Evolutionary conservation across 2,329 filamentous ascomycete genomes (phyloP), one percentile per base, ranked within the genome.

Genomic region (Kalaharituber pfeilii): DNA sequence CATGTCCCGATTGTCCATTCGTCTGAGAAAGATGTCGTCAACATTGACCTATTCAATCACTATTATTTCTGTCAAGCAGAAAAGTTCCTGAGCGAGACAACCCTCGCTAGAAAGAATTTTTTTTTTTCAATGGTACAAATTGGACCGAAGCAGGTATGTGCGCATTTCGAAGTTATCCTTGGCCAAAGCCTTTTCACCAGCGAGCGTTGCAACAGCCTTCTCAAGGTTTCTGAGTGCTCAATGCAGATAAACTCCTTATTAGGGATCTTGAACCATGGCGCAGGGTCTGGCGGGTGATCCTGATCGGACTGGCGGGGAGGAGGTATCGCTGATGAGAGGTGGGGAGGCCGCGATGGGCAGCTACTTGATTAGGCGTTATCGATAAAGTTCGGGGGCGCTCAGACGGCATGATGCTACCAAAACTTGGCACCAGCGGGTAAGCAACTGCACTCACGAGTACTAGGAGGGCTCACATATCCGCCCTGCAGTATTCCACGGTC

Each of bases 211-310:
- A 25, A 61, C 52, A 7, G 54, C 59, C 22, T 39, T 52, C 9
- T 56, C 53, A 8, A 60, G 20, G 50, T 60, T 57, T 9, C 39
- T 45, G 33, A 61, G 47, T 61, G 59, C 24, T 61, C 59, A 18
- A 61, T 53, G 36, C 56, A 60, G 24, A 61, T 59, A 44, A 60
- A 53, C 11, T 55, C 54, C 42, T 54, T 57, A 42, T 60, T 56
- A 9, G 59, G 59, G 15, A 61, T 54, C 2, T 52, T 51, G 33
- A 59, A 57, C 59, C 59, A 61, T 5, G 59, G 58, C 13, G 50
- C 50, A 4, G 54, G 18, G 24, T 47, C 24, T 20, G 42, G 25
- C 22, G 24, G n/a, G 22, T 13, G 42, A 22, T 20, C 18, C 22
- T 22, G 42, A 22, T 47, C 42, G 20, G 33, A 39, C 20, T 39